phyloP scores from a whole-genome alignment of 2,329 filamentous ascomycete species.

The Lojkania enalia region DNA sequence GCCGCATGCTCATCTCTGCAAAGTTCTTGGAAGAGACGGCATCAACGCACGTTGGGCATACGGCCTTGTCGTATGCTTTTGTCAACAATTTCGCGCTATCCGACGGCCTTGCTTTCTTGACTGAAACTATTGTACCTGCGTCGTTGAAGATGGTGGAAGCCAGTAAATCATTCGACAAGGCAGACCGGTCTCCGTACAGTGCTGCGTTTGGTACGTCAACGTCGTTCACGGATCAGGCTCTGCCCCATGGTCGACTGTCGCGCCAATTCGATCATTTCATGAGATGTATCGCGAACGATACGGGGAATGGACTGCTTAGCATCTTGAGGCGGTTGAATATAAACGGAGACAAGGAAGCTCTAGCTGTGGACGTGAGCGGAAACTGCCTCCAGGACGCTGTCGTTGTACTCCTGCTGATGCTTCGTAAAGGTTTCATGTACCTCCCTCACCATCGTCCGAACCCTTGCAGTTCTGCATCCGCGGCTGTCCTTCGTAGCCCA shows the following conservation, averaged over 20 bases:
- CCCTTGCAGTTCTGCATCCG: neutral
- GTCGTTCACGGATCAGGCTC: neutral
- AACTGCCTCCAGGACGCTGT: neutral
- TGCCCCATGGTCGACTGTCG: neutral
- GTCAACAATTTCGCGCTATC: constrained; percentile 9
- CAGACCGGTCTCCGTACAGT: constrained; percentile 4
- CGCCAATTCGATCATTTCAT: neutral
- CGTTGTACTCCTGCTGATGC: neutral
- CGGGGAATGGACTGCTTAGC: neutral
- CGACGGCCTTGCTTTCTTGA: constrained; percentile 8
- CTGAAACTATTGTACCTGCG: constrained; percentile 8
- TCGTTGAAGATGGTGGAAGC: constrained; percentile 9
- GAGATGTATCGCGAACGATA: neutral
- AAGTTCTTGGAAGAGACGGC: constrained; percentile 8
- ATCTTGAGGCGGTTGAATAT: neutral
- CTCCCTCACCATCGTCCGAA: neutral
- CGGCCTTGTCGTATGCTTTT: constrained; percentile 8
- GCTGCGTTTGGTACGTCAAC: constrained; percentile 1
- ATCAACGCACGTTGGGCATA: constrained; percentile 7
- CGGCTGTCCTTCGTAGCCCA: neutral
- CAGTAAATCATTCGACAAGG: constrained; percentile 9
- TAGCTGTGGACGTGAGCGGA: neutral
- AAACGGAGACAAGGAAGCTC: neutral
- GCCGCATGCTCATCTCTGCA: constrained; percentile 8
- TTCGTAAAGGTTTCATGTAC: neutral